phyloP scores from a whole-genome alignment of 306 rosid species.

The Luffa acutangula region DNA sequence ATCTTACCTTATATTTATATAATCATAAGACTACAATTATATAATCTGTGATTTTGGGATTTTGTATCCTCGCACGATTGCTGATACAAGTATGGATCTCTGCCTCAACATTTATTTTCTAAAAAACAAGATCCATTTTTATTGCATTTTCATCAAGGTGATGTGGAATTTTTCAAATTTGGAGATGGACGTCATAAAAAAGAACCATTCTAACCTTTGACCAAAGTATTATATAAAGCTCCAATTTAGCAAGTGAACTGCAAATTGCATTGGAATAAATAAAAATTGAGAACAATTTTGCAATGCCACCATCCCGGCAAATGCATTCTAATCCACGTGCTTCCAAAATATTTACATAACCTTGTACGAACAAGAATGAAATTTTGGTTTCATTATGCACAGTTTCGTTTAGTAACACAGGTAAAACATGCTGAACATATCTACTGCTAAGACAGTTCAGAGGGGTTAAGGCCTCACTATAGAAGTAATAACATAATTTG shows the following conservation, averaged over 20 bases:
- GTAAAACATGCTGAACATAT: background rate
- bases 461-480: background rate
- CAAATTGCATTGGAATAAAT: too few relatives aligned
- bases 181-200: too few relatives aligned
- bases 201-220: too few relatives aligned
- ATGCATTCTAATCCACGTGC: background rate
- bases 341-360: background rate
- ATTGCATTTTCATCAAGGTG: too few relatives aligned
- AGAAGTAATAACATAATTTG: background rate
- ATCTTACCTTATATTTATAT: too few relatives aligned
- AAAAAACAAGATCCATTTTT: too few relatives aligned
- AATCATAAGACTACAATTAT: too few relatives aligned
- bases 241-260: background rate
- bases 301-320: background rate
- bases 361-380: background rate
- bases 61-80: too few relatives aligned
- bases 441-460: background rate
- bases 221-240: background rate
- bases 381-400: background rate
- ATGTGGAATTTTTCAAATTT: too few relatives aligned
- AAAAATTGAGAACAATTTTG: background rate
- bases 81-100: too few relatives aligned
- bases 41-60: too few relatives aligned
- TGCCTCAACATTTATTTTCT: too few relatives aligned
- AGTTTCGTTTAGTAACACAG: background rate